A percentile compares a stretch with the other conserved stretches of the same genome.
Evolutionary conservation across 78 protist genomes (phyloP).

Genomic region (Speleostelium caveatum): DNA sequence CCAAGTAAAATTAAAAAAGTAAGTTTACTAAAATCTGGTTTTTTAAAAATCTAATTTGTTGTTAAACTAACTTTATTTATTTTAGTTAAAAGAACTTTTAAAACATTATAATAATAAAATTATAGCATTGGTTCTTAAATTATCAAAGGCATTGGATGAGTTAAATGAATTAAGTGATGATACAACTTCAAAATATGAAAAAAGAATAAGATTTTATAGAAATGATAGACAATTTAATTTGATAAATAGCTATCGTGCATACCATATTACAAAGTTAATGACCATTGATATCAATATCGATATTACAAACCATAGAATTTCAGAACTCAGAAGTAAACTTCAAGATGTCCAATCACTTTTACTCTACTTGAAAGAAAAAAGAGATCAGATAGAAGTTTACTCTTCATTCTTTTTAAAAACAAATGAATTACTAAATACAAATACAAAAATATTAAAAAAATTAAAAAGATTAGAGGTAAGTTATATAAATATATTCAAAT

Average conservation of each 20-base stretch:
- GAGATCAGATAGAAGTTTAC: constrained; percentile 11
- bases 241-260: constrained; percentile 1
- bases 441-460: background rate
- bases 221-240: constrained; percentile 36
- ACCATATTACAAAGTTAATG: background rate
- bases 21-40: background rate
- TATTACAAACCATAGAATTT: constrained; percentile 25
- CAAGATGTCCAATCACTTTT: background rate
- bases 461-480: constrained; percentile 39
- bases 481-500: background rate
- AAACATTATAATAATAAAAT: constrained; percentile 35
- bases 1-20: constrained; percentile 45
- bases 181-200: constrained; percentile 12
- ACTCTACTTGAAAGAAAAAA: background rate
- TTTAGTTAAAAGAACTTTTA: constrained; percentile 51
- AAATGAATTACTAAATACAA: constrained; percentile 14
- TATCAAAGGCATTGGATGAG: constrained; percentile 16
- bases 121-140: constrained; percentile 29
- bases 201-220: background rate
- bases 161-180: background rate
- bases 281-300: background rate
- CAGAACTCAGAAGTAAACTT: background rate
- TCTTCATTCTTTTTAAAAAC: constrained; percentile 59
- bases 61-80: background rate
- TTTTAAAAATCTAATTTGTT: background rate